Base-by-base conservation (phyloP, 2,329 filamentous ascomycete genomes). In the Ascomycota sp. region DNA sequence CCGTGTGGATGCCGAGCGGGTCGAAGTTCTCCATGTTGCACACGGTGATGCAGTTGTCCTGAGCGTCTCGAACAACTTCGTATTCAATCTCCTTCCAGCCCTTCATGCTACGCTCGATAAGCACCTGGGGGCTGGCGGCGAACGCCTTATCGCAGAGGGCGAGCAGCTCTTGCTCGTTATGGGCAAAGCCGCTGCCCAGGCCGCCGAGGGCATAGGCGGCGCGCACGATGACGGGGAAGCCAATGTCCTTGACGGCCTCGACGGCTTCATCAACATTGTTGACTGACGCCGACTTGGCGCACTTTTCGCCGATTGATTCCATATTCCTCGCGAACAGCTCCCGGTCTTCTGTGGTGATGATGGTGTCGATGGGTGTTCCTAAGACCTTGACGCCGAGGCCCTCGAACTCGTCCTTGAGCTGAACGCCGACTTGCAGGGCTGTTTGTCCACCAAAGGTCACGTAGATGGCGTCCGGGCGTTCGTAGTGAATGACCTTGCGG, bases 21-120 rank as follows among this genome's bases (percentile, higher is more conserved):
- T 98, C 89, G 46, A 98, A 98, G 59, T 98, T 98, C 61, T 98
- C 89, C 89, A 98, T 95, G 62, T 98, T 98, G 55, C 89, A 98
- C 36, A 98, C 89, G 6, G 89, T 98, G 50, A 98, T 95, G 52
- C 89, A 98, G 65, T 95, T 95, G 59, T 98, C 85, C 43, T 82
- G 74, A 33, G 75, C 78, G 60, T 95, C 89, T 45, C 89, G 77
- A 25, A 98, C 89, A 36, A 95, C 89, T 54, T 98, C 89, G 48
- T 95, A 98, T 54, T 98, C 89, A 38, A 95, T 91, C 56, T 98
- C 89, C 56, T 98, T 98, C 89, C 89, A 98, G 35, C 89, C 89
- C 61, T 95, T 95, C 86, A 98, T 95, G 59, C 82, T 92, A 52
- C 80, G 75, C 61, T 98, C 89, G 43, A 98, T 91, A 32, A 98